Base-by-base conservation (phyloP, 805 yeast genomes). In the Saccharomyces eubayanus region DNA sequence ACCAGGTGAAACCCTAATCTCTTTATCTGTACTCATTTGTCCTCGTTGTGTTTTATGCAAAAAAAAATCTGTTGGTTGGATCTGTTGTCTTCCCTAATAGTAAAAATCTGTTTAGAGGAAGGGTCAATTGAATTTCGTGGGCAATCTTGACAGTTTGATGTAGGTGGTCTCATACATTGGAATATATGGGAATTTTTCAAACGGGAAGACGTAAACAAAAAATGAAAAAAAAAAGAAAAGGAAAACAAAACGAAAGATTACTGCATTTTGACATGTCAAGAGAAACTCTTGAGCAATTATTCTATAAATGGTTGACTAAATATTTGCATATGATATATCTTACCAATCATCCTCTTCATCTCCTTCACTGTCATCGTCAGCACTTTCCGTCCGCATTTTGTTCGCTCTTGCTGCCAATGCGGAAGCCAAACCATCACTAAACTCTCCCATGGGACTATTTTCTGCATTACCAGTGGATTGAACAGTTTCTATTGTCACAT, bases 381-480 rank as follows among this genome's bases (percentile, higher is more conserved):
- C 89, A 57, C 84, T 82, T 43, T 81, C 86, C 6, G 53, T 64
- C 31, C 77, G 71, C 72, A 81, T 80, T 55, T 80, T 78, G 14
- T 89, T 80, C 2, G 89, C 89, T 66, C 94, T 80, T 51, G 83
- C 87, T 66, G 85, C 87, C 61, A 90, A 78, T 0, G 96, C 96
- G 55, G 87, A 89, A 0, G 96, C 96, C 55, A 90, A 74, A 6
- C 92, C 90, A n/a, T 89, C 91, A 11, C 92, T 94, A 61, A 88
- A 74, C 46, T 31, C 11, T 3, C 31, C 49, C 28, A 16, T 11
- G 9, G 6, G 24, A 10, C 28, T 47, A n/a, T 5, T 46, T 11
- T 46, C 20, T 5, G 8, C 28, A 47, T 47, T 14, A 10, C 24
- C 21, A 21, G 31, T 14, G 3, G 50, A 14, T 3, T 28, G 27